Conservation (phyloP, 768 basidiomycete genomes). For the Suillus clintonianus region DNA sequence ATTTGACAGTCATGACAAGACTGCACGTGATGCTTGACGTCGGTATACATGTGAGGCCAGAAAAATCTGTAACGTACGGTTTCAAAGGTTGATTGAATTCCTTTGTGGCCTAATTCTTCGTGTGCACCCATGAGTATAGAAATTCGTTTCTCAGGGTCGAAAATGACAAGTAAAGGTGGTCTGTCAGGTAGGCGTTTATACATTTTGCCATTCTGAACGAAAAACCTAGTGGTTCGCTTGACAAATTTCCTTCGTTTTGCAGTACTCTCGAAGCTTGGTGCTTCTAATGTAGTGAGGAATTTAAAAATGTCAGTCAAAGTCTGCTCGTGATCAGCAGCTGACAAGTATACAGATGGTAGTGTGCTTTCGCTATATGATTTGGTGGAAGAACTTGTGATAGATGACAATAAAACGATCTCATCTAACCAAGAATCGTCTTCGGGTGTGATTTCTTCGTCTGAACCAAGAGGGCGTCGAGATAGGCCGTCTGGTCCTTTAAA, state of each 20-base stretch:
- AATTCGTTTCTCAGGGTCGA: slow-evolving; percentile 1
- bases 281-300: slow-evolving; percentile 11
- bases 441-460: slow-evolving; percentile 32
- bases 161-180: slow-evolving; percentile 27
- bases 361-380: background rate
- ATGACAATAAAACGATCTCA: slow-evolving; percentile 3
- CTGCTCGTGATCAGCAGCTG: slow-evolving; percentile 1
- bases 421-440: slow-evolving; percentile 30
- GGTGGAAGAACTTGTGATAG: background rate
- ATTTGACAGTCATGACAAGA: slow-evolving; percentile 37
- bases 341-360: slow-evolving; percentile 3
- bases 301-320: slow-evolving; percentile 16
- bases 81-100: slow-evolving; percentile 22
- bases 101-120: slow-evolving; percentile 31
- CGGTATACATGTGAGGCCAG: slow-evolving; percentile 21
- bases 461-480: slow-evolving; percentile 24
- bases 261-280: slow-evolving; percentile 4
- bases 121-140: slow-evolving; percentile 28
- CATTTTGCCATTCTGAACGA: slow-evolving; percentile 18
- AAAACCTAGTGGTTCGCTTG: slow-evolving; percentile 12
- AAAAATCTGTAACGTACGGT: slow-evolving; percentile 7
- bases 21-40: slow-evolving; percentile 29
- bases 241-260: slow-evolving; percentile 4
- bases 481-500: slow-evolving; percentile 41
- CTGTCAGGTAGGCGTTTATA: slow-evolving; percentile 15